Evolutionary conservation across 2,329 filamentous ascomycete genomes (phyloP).

Genomic region (Fonsecaea multimorphosa): DNA sequence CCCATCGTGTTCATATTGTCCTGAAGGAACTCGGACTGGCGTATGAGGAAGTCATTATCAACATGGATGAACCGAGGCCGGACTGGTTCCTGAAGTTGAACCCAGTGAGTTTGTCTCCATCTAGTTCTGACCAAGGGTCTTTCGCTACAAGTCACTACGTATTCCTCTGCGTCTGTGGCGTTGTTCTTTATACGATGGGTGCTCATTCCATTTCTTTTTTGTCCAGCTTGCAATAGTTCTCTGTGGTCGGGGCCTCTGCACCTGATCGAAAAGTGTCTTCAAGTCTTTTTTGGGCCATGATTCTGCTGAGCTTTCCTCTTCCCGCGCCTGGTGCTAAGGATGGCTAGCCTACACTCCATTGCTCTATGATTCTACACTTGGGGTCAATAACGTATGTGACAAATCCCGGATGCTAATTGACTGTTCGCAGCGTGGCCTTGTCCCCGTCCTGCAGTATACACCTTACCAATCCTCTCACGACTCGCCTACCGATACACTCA

Average conservation of each 20-base stretch:
- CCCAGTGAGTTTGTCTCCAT: conserved; percentile 71
- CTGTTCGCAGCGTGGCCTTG: conserved; percentile 66
- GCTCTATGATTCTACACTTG: neutral
- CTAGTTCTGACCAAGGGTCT: too few relatives aligned
- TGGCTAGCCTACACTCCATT: neutral
- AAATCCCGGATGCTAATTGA: neutral
- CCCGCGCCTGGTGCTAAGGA: too few relatives aligned
- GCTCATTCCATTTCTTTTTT: neutral
- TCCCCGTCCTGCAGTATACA: conserved; percentile 64
- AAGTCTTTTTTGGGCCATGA: neutral
- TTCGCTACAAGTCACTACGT: too few relatives aligned
- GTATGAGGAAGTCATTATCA: conserved; percentile 75
- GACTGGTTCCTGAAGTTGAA: conserved; percentile 73
- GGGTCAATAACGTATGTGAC: too few relatives aligned
- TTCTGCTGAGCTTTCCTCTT: neutral
- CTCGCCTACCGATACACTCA: conserved; percentile 58
- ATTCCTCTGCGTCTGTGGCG: too few relatives aligned
- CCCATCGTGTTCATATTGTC: conserved; percentile 76
- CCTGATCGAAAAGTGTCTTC: neutral
- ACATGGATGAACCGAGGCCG: conserved; percentile 71
- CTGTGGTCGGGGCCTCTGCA: neutral
- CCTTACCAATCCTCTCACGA: conserved; percentile 57
- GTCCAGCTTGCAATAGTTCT: neutral
- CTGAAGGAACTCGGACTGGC: conserved; percentile 69
- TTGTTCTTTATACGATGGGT: too few relatives aligned